These are phyloP conservation scores for Moelleriella libera DNA, from an alignment of 2,329 filamentous ascomycete species.

Conservation along the genomic window DNA sequence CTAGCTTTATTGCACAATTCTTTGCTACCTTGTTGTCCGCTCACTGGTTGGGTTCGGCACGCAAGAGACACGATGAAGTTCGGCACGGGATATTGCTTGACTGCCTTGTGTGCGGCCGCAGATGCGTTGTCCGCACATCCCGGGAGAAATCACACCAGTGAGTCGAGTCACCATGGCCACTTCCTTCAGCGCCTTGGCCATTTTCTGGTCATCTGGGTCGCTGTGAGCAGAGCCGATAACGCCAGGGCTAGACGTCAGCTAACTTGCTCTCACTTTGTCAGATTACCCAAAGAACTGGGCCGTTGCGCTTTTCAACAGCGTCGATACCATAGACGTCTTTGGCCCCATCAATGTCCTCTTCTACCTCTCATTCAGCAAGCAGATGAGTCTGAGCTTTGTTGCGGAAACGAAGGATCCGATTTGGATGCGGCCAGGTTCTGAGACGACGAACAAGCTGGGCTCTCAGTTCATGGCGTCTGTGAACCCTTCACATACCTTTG, in stretches of 20 bases:
- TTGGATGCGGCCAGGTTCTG: slow-evolving; percentile 14
- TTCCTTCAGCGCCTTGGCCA: too few relatives aligned
- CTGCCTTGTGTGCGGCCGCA: too few relatives aligned
- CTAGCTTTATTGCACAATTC: too few relatives aligned
- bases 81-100: too few relatives aligned
- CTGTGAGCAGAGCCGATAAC: background rate
- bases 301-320: slow-evolving; percentile 2
- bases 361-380: slow-evolving; percentile 16
- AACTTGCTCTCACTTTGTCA: background rate
- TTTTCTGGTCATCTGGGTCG: too few relatives aligned
- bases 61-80: too few relatives aligned
- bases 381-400: slow-evolving; percentile 24
- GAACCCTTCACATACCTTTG: slow-evolving; percentile 35
- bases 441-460: slow-evolving; percentile 5
- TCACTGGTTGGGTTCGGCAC: too few relatives aligned
- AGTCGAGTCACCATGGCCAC: too few relatives aligned
- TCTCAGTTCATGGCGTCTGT: slow-evolving; percentile 18
- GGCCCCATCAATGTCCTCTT: slow-evolving; percentile 30
- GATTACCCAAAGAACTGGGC: slow-evolving; percentile 3
- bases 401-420: slow-evolving; percentile 23
- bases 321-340: slow-evolving; percentile 18
- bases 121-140: too few relatives aligned
- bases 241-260: background rate
- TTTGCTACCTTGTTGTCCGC: too few relatives aligned
- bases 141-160: too few relatives aligned